phyloP scores from a whole-genome alignment of 2,329 filamentous ascomycete genomes.

The Clonostachys solani region DNA sequence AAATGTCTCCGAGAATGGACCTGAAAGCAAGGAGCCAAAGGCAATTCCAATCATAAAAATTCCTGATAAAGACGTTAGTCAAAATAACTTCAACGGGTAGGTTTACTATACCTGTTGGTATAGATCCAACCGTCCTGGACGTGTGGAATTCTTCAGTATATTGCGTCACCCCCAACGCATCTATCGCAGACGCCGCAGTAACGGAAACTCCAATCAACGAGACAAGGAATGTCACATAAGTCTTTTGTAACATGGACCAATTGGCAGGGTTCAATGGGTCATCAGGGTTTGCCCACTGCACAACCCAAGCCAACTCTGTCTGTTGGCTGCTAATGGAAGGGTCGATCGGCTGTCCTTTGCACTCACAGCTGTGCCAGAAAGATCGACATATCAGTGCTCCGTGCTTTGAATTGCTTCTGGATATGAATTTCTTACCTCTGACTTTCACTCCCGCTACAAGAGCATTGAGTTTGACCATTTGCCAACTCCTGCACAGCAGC shows the following conservation, averaged over 20 bases:
- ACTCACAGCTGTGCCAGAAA: too few relatives aligned
- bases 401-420: too few relatives aligned
- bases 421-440: too few relatives aligned
- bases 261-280: slow-evolving; percentile 38
- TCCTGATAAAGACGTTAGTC: slow-evolving; percentile 11
- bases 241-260: slow-evolving; percentile 30
- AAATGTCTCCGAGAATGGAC: slow-evolving; percentile 32
- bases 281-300: slow-evolving; percentile 21
- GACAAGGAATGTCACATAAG: slow-evolving; percentile 33
- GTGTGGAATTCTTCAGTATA: slow-evolving; percentile 40
- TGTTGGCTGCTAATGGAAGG: too few relatives aligned
- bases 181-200: slow-evolving; percentile 45
- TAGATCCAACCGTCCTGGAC: slow-evolving; percentile 40
- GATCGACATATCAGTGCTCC: too few relatives aligned
- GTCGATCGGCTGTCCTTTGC: too few relatives aligned
- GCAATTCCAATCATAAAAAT: too few relatives aligned
- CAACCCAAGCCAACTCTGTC: slow-evolving; percentile 7
- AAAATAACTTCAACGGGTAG: slow-evolving; percentile 11
- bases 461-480: too few relatives aligned
- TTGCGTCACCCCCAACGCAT: slow-evolving; percentile 40
- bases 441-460: too few relatives aligned
- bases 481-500: too few relatives aligned
- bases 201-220: slow-evolving; percentile 44
- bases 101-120: slow-evolving; percentile 31
- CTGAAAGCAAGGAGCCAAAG: slow-evolving; percentile 25